Evolutionary conservation across 441 rosid genomes (phyloP).

Genomic region (Gossypium trilobum): DNA sequence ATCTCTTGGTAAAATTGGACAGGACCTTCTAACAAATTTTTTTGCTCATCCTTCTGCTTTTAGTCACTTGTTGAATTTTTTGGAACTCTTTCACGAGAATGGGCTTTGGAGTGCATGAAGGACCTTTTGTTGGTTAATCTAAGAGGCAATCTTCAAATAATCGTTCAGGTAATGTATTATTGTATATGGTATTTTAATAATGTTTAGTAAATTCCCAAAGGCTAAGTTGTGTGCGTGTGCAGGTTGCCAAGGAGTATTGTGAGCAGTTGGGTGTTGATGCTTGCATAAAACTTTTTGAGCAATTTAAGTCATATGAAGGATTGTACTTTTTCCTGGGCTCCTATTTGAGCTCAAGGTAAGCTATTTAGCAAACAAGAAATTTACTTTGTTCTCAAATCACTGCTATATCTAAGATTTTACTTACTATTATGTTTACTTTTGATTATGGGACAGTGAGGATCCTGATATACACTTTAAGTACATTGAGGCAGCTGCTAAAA

Average conservation of each 20-base stretch:
- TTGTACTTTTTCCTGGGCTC: slow-evolving; percentile 93
- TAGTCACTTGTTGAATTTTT: slow-evolving; percentile 97
- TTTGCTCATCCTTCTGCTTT: slow-evolving; percentile 1
- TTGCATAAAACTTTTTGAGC: slow-evolving; percentile 92
- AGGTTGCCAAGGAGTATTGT: slow-evolving; percentile 92
- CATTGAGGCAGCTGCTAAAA: slow-evolving; percentile 89
- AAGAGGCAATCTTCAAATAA: slow-evolving; percentile 93
- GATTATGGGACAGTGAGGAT: slow-evolving; percentile 52
- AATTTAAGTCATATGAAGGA: slow-evolving; percentile 94
- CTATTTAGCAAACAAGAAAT: slow-evolving; percentile 10
- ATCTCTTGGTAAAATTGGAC: slow-evolving; percentile 10
- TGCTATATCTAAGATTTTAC: neutral
- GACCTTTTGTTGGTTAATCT: slow-evolving; percentile 83
- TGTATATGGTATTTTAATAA: slow-evolving; percentile 16
- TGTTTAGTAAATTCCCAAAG: slow-evolving; percentile 11
- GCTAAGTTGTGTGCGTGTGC: slow-evolving; percentile 25
- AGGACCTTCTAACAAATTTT: neutral
- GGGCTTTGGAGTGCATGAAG: slow-evolving; percentile 99
- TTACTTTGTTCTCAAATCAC: slow-evolving; percentile 7
- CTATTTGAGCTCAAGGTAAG: slow-evolving; percentile 87
- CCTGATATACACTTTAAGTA: slow-evolving; percentile 84
- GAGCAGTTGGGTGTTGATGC: slow-evolving; percentile 92
- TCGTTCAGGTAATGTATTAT: slow-evolving; percentile 62
- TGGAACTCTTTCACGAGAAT: slow-evolving; percentile 92
- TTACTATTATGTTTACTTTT: neutral